Conservation (phyloP, 2,329 filamentous ascomycete genomes). For the Leptographium procerum region DNA sequence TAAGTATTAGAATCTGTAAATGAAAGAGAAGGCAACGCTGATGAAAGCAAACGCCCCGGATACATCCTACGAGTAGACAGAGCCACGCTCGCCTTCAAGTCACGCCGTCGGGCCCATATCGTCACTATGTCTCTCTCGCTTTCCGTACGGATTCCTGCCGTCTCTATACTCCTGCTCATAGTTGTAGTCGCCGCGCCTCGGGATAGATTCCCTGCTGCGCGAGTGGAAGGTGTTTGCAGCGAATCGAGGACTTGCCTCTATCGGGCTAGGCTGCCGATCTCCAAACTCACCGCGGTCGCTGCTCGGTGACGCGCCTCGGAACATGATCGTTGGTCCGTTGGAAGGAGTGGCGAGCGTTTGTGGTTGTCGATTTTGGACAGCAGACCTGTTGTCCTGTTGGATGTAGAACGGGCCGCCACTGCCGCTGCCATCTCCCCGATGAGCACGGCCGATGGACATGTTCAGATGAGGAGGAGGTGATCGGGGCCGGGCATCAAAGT, state of each 20-base stretch:
- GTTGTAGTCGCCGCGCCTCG: background rate
- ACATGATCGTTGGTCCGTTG: background rate
- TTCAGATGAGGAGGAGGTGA: background rate
- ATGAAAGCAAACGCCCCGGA: background rate
- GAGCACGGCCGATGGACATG: background rate
- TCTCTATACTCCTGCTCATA: background rate
- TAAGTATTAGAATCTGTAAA: too few relatives aligned
- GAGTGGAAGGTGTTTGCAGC: background rate
- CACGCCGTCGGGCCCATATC: background rate
- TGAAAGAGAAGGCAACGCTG: too few relatives aligned
- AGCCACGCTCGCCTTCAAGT: background rate
- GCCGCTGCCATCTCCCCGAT: background rate
- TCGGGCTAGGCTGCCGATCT: background rate
- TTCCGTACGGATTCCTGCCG: background rate
- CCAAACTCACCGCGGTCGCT: background rate
- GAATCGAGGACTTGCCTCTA: background rate
- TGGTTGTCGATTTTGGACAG: background rate
- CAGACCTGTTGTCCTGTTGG: background rate
- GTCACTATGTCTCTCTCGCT: background rate
- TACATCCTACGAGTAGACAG: background rate
- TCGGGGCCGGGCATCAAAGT: background rate
- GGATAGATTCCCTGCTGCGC: background rate
- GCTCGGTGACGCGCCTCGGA: background rate
- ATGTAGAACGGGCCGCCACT: background rate
- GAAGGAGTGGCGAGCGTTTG: background rate